A percentile compares a stretch with the other conserved stretches of the same genome.
Evolutionary conservation across 495 filamentous ascomycete species (phyloP).

Genomic region (Penicillium paradoxum): DNA sequence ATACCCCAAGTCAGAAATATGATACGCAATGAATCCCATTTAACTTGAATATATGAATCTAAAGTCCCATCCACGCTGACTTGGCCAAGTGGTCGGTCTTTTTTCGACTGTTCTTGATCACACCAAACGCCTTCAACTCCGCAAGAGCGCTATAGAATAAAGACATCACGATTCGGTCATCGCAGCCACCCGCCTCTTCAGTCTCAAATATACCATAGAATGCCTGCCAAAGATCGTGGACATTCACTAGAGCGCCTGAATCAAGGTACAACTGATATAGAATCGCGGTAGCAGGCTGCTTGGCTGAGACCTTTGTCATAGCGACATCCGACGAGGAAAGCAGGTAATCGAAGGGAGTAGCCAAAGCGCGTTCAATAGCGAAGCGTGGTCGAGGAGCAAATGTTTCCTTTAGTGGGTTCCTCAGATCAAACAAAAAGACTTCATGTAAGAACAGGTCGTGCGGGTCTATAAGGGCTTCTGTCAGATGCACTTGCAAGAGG

Average conservation of each 20-base stretch:
- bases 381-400: slow-evolving; percentile 76
- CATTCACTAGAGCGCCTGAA: slow-evolving; percentile 81
- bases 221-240: slow-evolving; percentile 83
- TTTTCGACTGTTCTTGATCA: slow-evolving; percentile 85
- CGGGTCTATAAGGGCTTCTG: slow-evolving; percentile 48
- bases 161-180: slow-evolving; percentile 52
- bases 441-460: slow-evolving; percentile 69
- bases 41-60: slow-evolving; percentile 12
- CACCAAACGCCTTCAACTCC: slow-evolving; percentile 77
- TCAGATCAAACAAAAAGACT: slow-evolving; percentile 77
- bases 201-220: slow-evolving; percentile 72
- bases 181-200: slow-evolving; percentile 49
- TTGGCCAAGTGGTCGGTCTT: slow-evolving; percentile 90
- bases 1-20: slow-evolving; percentile 21
- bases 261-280: slow-evolving; percentile 91
- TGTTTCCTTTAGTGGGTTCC: slow-evolving; percentile 70
- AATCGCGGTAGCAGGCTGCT: slow-evolving; percentile 72
- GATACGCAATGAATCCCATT: slow-evolving; percentile 10
- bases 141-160: slow-evolving; percentile 79
- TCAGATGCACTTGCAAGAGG: slow-evolving; percentile 52
- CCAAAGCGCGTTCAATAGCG: slow-evolving; percentile 75
- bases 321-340: slow-evolving; percentile 50
- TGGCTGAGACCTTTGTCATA: slow-evolving; percentile 44
- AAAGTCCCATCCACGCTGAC: slow-evolving; percentile 65
- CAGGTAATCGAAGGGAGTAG: slow-evolving; percentile 80